Evolutionary conservation across 1,284 basidiomycete species (phyloP), one percentile per base, ranked within the genome.

Genomic region (Ganoderma resinaceum): DNA sequence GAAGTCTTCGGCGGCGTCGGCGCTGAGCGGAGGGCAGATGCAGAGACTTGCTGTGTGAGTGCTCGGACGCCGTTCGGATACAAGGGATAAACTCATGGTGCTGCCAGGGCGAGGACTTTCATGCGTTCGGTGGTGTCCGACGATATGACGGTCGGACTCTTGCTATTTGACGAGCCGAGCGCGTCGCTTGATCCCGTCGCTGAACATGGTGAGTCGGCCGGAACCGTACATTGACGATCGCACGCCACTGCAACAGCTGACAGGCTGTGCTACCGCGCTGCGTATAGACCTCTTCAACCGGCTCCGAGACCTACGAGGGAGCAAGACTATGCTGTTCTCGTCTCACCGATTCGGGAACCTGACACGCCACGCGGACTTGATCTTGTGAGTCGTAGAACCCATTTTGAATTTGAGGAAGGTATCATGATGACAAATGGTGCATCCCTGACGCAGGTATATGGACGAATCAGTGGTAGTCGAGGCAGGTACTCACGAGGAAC

Each of bases 81-180:
- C 16, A 33, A 18, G 18, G 2, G 12, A n/a, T 60, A n/a, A 42
- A 40, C 20, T n/a, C 8, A 23, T 49, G 26, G 8, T 43, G 6
- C 16, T 23, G 35, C 23, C 31, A 93, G 92, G 60, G 89, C 92
- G 23, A 84, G 93, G 61, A 91, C 87, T 35, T 94, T 94, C 76
- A 93, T 94, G 92, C 86, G 90, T 6, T 89, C 91, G 3, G 81
- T 89, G 2, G 81, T 84, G 8, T 84, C 85, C 5, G 86, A 88
- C 43, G 82, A 83, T 62, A 68, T 78, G 16, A 72, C 76, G 2
- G 87, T 92, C 18, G 90, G 91, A 0, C 78, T 94, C 37, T 77
- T 93, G 62, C 82, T 93, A 7, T 93, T 93, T 73, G 93, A 94
- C 72, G 92, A 94, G 73, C 93, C 92, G 0, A 92, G 90, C 43